Base-by-base conservation (phyloP, 352 stramenopile species). In the Globisporangium sylvaticum region DNA sequence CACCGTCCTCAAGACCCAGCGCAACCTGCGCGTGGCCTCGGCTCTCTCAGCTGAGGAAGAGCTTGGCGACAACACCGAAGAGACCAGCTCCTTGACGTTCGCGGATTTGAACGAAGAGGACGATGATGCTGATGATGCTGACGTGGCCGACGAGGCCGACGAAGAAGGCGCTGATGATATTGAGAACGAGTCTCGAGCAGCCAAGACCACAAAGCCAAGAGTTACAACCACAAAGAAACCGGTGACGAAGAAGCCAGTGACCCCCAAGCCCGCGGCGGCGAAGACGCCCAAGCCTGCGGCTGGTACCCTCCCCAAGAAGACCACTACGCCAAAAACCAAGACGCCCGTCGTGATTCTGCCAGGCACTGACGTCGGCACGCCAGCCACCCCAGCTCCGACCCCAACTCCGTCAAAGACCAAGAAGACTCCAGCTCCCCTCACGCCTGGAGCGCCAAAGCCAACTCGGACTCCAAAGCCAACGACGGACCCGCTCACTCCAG, bases 1-100 rank as follows among this genome's bases (percentile, higher is more conserved):
- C 25, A 27, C 31, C 52, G 24, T 18, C 50, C 10, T 32, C 50
- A 34, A 20, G 22, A 57, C 8, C 14, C 52, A 57, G 25, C 52
- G 52, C 12, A 57, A 57, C 52, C 25, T 57, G 52, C 52, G 52
- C 25, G 52, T 57, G 25, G 52, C 25, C 52, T 57, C 52, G 52
- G 32, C 32, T 39, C 32, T 39, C 25, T 57, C 22, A 22, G 1
- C 24, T 57, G 22, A 25, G 3, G 52, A 37, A 39, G 9, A 39
- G 9, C 32, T 39, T 10, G 52, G 14, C 27, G 52, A 57, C 24
- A 57, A 4, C 12, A 22, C 42, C 10, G 52, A 57, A 18, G 12
- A 22, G 12, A 15, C 10, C 52, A 57, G 4, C 24, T 57, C 52
- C 4, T 27, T 57, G 25, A 57, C 52, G 12, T 57, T 57, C 15